A percentile compares a stretch with the other conserved stretches of the same genome.
Conservation (phyloP, 768 basidiomycete species). For the Dacryopinax spathularia region DNA sequence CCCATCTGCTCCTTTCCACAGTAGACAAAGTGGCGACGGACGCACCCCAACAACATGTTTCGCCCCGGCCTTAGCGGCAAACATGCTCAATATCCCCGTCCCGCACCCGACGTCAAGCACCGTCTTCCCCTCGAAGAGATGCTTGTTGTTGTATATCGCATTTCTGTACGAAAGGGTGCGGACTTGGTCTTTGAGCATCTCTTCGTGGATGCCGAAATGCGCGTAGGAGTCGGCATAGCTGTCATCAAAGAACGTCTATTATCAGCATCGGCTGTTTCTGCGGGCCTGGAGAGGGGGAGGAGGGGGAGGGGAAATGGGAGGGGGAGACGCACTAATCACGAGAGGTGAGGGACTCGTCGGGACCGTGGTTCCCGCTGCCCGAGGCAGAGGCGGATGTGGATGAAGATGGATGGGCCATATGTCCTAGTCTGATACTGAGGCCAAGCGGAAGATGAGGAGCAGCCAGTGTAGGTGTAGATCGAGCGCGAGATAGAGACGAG, state of each 20-base stretch:
- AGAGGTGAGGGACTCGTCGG: background rate
- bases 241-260: too few species aligned
- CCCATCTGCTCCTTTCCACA: too few species aligned
- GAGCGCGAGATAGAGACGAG: too few species aligned
- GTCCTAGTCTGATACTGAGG: background rate
- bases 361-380: background rate
- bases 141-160: constrained; percentile 86
- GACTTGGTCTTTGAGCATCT: constrained; percentile 96
- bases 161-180: constrained; percentile 89
- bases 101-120: constrained; percentile 98
- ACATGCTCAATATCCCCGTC: constrained; percentile 96
- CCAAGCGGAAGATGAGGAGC: background rate
- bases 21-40: constrained; percentile 11
- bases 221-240: constrained; percentile 95
- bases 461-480: too few species aligned
- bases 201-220: constrained; percentile 94
- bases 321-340: background rate
- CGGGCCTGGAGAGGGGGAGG: background rate
- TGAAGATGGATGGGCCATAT: background rate
- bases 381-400: background rate
- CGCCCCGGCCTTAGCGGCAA: constrained; percentile 91
- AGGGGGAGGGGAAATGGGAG: background rate
- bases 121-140: constrained; percentile 92
- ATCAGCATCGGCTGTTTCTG: background rate
- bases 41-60: constrained; percentile 83